Conservation (phyloP, 2,329 filamentous ascomycete species). For the Amesomyces nigricolor region DNA sequence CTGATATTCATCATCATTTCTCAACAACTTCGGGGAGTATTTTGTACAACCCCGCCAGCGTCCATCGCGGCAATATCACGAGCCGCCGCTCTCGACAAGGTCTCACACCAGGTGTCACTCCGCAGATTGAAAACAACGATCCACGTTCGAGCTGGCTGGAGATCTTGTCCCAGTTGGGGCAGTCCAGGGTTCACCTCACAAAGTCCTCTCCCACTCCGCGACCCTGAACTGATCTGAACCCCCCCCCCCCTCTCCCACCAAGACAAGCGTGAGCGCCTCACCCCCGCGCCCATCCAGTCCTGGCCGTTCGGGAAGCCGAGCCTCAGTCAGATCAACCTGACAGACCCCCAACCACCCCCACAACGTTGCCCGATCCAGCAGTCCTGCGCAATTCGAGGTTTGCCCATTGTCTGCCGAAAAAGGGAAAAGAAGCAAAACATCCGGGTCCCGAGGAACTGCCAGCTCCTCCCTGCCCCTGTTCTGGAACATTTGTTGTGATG, state of each 20-base stretch:
- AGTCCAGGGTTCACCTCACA: neutral
- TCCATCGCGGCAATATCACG: too few species aligned
- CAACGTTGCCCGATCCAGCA: constrained; percentile 6
- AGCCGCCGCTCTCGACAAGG: too few species aligned
- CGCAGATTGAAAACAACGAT: too few species aligned
- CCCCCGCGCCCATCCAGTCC: constrained; percentile 13
- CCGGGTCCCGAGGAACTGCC: neutral
- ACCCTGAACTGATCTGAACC: neutral
- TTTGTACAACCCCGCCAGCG: neutral
- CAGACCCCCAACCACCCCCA: neutral
- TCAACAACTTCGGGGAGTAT: too few species aligned
- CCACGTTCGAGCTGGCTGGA: neutral
- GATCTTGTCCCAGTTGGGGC: neutral
- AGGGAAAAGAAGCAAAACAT: constrained; percentile 9
- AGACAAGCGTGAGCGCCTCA: neutral
- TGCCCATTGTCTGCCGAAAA: neutral
- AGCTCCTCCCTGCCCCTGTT: neutral
- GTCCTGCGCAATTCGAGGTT: neutral
- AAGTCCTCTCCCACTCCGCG: neutral
- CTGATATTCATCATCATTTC: too few species aligned
- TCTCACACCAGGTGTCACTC: too few species aligned
- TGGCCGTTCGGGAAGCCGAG: constrained; percentile 18
- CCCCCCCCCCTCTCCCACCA: neutral
- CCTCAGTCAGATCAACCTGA: constrained; percentile 20
- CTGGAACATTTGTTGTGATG: neutral